These are phyloP conservation scores for Echinochloa phyllopogon DNA, from an alignment of 176 grass and related monocot genomes.

Conservation along the genomic window DNA sequence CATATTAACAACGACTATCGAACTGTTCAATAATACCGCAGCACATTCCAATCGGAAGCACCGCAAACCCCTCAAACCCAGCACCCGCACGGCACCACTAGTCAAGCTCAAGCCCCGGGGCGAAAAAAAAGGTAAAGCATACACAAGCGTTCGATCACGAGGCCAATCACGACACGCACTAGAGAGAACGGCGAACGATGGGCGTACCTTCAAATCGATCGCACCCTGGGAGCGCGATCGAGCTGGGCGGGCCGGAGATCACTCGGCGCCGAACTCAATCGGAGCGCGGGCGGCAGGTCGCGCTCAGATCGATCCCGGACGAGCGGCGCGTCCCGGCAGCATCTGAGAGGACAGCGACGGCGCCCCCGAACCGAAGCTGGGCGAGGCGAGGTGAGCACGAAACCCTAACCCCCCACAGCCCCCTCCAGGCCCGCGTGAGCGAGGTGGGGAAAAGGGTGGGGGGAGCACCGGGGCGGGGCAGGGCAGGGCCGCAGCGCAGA, in stretches of 20 bases:
- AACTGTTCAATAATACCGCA: neutral
- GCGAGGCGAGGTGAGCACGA: slow-evolving; percentile 28
- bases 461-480: neutral
- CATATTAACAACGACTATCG: neutral
- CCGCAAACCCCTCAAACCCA: neutral
- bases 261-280: neutral
- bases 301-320: slow-evolving; percentile 22
- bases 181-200: neutral
- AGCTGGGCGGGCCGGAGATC: neutral
- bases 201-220: slow-evolving; percentile 29
- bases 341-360: slow-evolving; percentile 2
- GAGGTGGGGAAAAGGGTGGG: neutral
- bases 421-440: neutral
- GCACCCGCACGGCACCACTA: neutral
- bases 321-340: neutral
- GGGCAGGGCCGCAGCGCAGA: neutral
- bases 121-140: neutral
- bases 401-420: slow-evolving; percentile 45
- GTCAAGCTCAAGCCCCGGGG: neutral
- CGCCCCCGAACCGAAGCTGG: neutral
- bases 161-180: neutral
- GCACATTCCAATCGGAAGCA: slow-evolving; percentile 18
- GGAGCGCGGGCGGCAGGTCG: neutral
- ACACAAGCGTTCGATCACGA: neutral
- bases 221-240: neutral